Conservation (phyloP, 208 protist species). For the Leishmania tropica region DNA sequence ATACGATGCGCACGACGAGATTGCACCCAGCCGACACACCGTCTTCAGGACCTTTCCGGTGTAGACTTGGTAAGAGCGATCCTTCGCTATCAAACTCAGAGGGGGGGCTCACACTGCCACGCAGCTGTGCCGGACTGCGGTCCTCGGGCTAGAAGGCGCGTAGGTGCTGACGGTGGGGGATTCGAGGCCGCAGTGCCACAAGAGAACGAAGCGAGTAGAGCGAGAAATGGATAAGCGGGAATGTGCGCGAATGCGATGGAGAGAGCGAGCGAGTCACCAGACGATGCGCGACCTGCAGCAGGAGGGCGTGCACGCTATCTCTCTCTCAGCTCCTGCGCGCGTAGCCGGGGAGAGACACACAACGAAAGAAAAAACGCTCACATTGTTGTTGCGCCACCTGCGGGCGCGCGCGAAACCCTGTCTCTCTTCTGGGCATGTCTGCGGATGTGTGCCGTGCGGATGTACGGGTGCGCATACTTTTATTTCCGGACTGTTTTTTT, state of each 20-base stretch:
- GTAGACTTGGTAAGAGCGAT: background rate
- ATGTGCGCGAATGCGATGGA: background rate
- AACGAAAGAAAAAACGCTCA: background rate
- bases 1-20: no score
- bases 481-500: background rate
- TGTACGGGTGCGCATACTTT: background rate
- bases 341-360: background rate
- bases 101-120: background rate
- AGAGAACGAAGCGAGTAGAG: background rate
- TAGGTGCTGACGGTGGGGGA: background rate
- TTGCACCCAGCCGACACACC: no score
- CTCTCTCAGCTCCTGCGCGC: no score
- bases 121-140: background rate
- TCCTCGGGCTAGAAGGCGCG: background rate
- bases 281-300: background rate
- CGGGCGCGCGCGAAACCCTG: background rate
- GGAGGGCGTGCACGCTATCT: background rate
- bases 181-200: background rate
- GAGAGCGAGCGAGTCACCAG: background rate
- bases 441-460: background rate
- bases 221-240: background rate
- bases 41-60: no score
- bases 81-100: background rate
- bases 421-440: background rate
- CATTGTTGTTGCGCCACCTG: no score